Conservation (phyloP, 2,329 filamentous ascomycete species). For the Cercospora citrullina region DNA sequence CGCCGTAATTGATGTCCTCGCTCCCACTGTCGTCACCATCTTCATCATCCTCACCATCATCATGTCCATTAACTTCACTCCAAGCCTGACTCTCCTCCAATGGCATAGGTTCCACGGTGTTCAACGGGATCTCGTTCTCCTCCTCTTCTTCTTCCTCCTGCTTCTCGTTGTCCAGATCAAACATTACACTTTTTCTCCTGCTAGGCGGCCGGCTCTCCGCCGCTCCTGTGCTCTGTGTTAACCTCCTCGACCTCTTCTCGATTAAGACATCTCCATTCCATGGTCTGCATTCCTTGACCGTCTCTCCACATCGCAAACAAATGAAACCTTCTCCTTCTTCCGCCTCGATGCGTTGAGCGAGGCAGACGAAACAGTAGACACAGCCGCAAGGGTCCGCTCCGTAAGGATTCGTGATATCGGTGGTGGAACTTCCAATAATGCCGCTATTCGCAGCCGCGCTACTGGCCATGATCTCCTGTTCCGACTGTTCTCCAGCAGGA, state of each 20-base stretch:
- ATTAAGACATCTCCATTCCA: constrained; percentile 85
- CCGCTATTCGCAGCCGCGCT: constrained; percentile 55
- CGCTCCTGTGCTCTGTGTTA: constrained; percentile 21
- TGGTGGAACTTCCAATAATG: constrained; percentile 82
- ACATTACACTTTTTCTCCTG: constrained; percentile 35
- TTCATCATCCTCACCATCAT: constrained; percentile 24
- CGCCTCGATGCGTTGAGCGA: constrained; percentile 84
- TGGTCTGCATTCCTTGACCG: constrained; percentile 80
- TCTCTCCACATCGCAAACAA: constrained; percentile 82
- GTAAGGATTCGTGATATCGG: constrained; percentile 95
- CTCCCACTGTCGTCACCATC: neutral
- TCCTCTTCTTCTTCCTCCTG: constrained; percentile 20
- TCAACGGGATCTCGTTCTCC: constrained; percentile 23
- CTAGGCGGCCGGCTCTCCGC: constrained; percentile 33
- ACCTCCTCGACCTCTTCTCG: constrained; percentile 18
- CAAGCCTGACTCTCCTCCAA: constrained; percentile 33
- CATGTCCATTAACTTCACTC: constrained; percentile 30
- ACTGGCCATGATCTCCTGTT: constrained; percentile 70
- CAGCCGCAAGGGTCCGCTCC: constrained; percentile 86
- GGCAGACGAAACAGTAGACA: constrained; percentile 92
- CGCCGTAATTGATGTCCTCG: constrained; percentile 22
- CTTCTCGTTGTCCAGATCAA: constrained; percentile 33
- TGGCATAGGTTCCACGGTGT: constrained; percentile 34
- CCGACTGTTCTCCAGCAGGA: constrained; percentile 60
- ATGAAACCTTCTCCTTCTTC: constrained; percentile 95